Evolutionary conservation across 2,329 filamentous ascomycete species (phyloP).

Genomic region (Phaeophleospora eucalypticola): DNA sequence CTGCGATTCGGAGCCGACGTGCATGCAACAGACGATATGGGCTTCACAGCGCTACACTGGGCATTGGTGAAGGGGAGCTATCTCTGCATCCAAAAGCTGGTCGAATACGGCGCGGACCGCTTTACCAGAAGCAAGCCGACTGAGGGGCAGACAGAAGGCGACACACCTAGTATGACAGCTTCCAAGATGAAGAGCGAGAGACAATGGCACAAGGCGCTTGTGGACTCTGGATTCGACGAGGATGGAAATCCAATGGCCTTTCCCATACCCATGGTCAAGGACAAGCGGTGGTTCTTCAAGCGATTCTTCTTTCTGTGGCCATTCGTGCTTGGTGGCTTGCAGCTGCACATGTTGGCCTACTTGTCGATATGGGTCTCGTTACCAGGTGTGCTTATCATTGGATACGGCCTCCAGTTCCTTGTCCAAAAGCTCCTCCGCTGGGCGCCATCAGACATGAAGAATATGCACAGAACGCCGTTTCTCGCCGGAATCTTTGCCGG

Average conservation of each 20-base stretch:
- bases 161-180: conserved; percentile 82
- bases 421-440: conserved; percentile 75
- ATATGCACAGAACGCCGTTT: conserved; percentile 89
- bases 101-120: conserved; percentile 92
- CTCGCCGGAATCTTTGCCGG: conserved; percentile 89
- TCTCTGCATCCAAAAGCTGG: conserved; percentile 83
- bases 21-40: conserved; percentile 82
- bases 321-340: conserved; percentile 68
- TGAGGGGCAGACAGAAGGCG: conserved; percentile 58
- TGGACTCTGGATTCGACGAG: conserved; percentile 77
- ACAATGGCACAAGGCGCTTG: conserved; percentile 77
- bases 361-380: conserved; percentile 71
- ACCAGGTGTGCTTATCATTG: conserved; percentile 63
- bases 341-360: conserved; percentile 67
- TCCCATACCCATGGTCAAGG: conserved; percentile 71
- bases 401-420: conserved; percentile 70
- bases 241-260: conserved; percentile 71
- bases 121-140: conserved; percentile 71
- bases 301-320: conserved; percentile 90
- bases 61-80: conserved; percentile 89
- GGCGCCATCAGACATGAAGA: conserved; percentile 82
- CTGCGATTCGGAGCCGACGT: conserved; percentile 94
- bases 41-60: conserved; percentile 95
- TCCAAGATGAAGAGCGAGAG: conserved; percentile 81
- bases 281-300: conserved; percentile 71